These are phyloP conservation scores for Xylaria cubensis DNA, from an alignment of 495 filamentous ascomycete genomes.

Conservation along the genomic window DNA sequence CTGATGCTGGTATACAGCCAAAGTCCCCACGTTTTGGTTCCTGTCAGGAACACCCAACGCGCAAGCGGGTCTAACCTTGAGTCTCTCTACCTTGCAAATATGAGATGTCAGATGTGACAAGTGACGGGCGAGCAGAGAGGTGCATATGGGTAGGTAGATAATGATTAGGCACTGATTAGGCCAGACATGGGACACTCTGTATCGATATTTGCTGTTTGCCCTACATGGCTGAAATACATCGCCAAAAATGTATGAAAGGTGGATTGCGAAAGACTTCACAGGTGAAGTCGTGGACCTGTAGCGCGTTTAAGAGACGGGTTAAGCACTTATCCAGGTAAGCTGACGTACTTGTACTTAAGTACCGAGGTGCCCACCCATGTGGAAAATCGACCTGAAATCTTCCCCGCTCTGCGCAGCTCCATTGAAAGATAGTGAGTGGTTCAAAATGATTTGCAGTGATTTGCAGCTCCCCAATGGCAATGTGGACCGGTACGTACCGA, in stretches of 20 bases:
- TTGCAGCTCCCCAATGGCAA: constrained; percentile 6
- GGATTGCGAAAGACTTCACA: not conserved
- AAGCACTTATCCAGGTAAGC: constrained; percentile 10
- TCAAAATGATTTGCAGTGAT: constrained; percentile 16
- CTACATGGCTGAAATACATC: not conserved
- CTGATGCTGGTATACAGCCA: too few species aligned
- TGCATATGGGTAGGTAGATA: not conserved
- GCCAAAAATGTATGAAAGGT: not conserved
- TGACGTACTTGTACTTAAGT: too few species aligned
- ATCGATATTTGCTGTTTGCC: not conserved
- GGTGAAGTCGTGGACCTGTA: not conserved
- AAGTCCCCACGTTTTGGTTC: constrained; percentile 22
- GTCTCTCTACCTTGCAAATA: constrained; percentile 2
- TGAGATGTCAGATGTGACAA: constrained; percentile 13
- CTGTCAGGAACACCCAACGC: constrained; percentile 25
- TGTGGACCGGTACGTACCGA: constrained; percentile 9
- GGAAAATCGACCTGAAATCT: not conserved
- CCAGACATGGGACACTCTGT: not conserved
- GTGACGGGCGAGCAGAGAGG: not conserved
- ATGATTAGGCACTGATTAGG: constrained; percentile 11
- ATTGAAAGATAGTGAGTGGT: constrained; percentile 4
- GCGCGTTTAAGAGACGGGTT: not conserved
- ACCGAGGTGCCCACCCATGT: too few species aligned
- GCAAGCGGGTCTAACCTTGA: constrained; percentile 23
- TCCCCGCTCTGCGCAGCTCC: not conserved